Conservation (phyloP, 805 yeast species). For the Scheffersomyces lignosus region DNA sequence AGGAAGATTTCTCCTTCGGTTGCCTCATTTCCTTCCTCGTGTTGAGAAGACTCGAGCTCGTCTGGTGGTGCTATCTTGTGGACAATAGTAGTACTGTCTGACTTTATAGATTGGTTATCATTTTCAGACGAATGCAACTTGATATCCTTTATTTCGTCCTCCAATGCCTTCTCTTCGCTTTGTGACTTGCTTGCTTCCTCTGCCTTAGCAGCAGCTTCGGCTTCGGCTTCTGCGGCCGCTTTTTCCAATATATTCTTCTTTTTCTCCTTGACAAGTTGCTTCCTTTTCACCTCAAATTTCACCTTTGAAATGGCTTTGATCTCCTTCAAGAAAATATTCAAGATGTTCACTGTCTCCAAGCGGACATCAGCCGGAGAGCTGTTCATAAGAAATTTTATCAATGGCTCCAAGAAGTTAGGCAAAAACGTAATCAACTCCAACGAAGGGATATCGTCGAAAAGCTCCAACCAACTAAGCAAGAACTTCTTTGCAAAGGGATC, state of each 20-base stretch:
- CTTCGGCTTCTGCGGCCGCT: background rate
- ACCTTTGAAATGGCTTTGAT: conserved; percentile 75
- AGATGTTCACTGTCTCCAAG: conserved; percentile 75
- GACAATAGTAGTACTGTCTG: conserved; percentile 26
- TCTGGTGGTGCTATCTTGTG: conserved; percentile 8
- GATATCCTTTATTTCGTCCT: conserved; percentile 1
- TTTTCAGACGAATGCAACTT: conserved; percentile 2
- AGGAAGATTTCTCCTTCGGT: conserved; percentile 28
- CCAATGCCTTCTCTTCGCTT: conserved; percentile 1
- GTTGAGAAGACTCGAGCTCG: conserved; percentile 2
- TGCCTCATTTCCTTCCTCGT: conserved; percentile 31
- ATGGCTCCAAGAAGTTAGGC: conserved; percentile 86
- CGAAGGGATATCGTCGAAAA: conserved; percentile 92
- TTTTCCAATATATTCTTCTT: conserved; percentile 2
- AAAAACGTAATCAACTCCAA: conserved; percentile 82
- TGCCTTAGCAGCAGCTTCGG: conserved; percentile 3
- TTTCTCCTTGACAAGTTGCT: conserved; percentile 18
- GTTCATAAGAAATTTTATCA: conserved; percentile 70
- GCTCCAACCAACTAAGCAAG: conserved; percentile 88
- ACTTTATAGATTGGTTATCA: conserved; percentile 26
- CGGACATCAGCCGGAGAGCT: conserved; percentile 86
- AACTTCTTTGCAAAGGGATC: conserved; percentile 93
- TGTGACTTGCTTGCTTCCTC: conserved; percentile 10
- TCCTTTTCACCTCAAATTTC: conserved; percentile 47
- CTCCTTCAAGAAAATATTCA: conserved; percentile 76